Conservation (phyloP, 495 filamentous ascomycete genomes). For the Diplogelasinospora grovesii region DNA sequence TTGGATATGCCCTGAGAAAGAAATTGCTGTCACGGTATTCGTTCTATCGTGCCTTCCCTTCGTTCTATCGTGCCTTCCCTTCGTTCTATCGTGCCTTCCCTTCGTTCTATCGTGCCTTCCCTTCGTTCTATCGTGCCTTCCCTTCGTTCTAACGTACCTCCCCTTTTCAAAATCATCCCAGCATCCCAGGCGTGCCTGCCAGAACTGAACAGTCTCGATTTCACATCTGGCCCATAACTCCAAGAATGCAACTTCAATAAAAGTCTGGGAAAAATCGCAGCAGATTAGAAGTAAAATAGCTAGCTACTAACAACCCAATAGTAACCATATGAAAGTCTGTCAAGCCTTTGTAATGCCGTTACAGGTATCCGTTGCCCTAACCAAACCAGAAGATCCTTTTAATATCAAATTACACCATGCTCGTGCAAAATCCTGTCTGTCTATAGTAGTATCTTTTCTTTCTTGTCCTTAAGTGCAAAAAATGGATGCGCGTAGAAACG, state of each 20-base stretch:
- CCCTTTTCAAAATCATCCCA: no score
- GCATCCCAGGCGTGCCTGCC: no score
- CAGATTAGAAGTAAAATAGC: slow-evolving; percentile 19
- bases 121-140: no score
- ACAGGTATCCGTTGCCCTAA: slow-evolving; percentile 15
- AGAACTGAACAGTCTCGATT: no score
- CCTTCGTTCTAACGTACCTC: no score
- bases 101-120: no score
- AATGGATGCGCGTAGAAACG: slow-evolving; percentile 6
- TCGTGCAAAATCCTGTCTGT: slow-evolving; percentile 31
- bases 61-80: no score
- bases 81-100: no score
- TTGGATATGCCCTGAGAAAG: no score
- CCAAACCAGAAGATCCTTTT: slow-evolving; percentile 23
- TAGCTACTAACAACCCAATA: background rate
- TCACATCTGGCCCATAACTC: no score
- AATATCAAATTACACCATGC: slow-evolving; percentile 37
- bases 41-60: no score
- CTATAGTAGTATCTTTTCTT: slow-evolving; percentile 31
- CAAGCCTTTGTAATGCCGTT: slow-evolving; percentile 19
- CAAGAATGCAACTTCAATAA: background rate
- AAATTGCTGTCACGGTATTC: no score
- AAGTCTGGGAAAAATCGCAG: slow-evolving; percentile 4
- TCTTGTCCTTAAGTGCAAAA: slow-evolving; percentile 31
- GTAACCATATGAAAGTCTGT: slow-evolving; percentile 18